These are phyloP conservation scores for Debaryomyces sp. DNA, from an alignment of 1,139 yeast species.

Conservation along the genomic window DNA sequence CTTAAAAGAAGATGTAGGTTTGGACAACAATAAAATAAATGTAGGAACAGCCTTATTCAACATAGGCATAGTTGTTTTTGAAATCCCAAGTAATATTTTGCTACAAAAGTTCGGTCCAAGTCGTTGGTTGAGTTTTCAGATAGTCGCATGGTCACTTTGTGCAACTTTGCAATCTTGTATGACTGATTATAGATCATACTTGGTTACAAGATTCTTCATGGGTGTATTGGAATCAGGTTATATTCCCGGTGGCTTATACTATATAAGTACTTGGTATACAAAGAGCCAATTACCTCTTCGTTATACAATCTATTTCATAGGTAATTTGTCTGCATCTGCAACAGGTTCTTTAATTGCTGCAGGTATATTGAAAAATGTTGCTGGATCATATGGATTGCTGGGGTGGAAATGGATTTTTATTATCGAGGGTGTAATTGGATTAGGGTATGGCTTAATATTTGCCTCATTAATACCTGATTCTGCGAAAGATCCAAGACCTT, in stretches of 20 bases:
- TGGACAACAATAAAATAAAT: background rate
- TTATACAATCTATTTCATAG: background rate
- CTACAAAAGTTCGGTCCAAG: background rate
- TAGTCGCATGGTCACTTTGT: background rate
- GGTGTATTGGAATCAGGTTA: conserved; percentile 4
- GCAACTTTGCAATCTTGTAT: conserved; percentile 4
- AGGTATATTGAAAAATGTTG: background rate
- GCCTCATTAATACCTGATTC: background rate
- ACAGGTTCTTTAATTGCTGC: background rate
- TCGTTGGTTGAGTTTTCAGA: background rate
- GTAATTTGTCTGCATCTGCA: background rate
- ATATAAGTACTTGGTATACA: background rate
- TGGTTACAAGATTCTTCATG: background rate
- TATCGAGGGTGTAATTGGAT: background rate
- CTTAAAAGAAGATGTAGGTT: background rate
- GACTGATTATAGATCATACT: background rate
- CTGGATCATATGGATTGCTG: background rate
- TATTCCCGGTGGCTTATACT: conserved; percentile 1
- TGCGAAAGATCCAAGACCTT: background rate
- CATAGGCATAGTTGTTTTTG: background rate
- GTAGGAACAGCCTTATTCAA: conserved; percentile 1
- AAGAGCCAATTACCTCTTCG: background rate
- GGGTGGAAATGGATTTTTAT: background rate
- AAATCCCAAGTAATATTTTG: conserved; percentile 1
- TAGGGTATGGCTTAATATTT: background rate